A percentile compares a stretch with the other conserved stretches of the same genome.
Evolutionary conservation across 495 filamentous ascomycete genomes (phyloP).

Genomic region (Emericellopsis terricola): DNA sequence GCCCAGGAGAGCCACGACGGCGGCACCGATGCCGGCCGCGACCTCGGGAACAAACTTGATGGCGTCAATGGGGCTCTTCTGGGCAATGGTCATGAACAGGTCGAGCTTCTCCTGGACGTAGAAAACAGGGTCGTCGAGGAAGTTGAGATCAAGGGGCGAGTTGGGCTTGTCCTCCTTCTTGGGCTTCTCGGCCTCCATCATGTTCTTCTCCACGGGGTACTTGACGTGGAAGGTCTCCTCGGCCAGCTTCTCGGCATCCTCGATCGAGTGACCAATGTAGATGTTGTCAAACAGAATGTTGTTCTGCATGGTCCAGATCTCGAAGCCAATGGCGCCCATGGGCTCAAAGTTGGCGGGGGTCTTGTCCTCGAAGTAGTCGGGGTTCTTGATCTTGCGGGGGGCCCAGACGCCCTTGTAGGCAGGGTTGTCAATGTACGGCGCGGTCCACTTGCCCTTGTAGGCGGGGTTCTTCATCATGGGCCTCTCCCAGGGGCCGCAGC

Average conservation of each 20-base stretch:
- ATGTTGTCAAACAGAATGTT: slow-evolving; percentile 99
- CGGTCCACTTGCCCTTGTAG: slow-evolving; percentile 98
- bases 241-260: slow-evolving; percentile 81
- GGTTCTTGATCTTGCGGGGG: slow-evolving; percentile 93
- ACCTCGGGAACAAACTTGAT: slow-evolving; percentile 85
- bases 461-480: slow-evolving; percentile 90
- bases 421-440: slow-evolving; percentile 92
- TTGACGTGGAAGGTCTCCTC: slow-evolving; percentile 89
- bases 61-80: slow-evolving; percentile 77
- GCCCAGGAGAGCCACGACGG: slow-evolving; percentile 49
- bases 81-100: slow-evolving; percentile 67
- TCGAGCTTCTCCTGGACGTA: slow-evolving; percentile 88
- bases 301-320: slow-evolving; percentile 99
- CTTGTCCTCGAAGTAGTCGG: slow-evolving; percentile 96
- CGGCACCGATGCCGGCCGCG: slow-evolving; percentile 55
- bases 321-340: slow-evolving; percentile 95
- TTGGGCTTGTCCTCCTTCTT: slow-evolving; percentile 47
- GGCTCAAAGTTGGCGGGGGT: slow-evolving; percentile 90
- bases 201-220: slow-evolving; percentile 62
- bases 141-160: slow-evolving; percentile 60
- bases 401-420: slow-evolving; percentile 94
- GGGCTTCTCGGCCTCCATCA: slow-evolving; percentile 70
- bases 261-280: slow-evolving; percentile 96
- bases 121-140: slow-evolving; percentile 78
- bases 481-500: slow-evolving; percentile 84